Percentiles rank a stretch among this genome's conserved stretches.
Conservation (phyloP, 352 stramenopile genomes). For the Bremia lactucae region DNA sequence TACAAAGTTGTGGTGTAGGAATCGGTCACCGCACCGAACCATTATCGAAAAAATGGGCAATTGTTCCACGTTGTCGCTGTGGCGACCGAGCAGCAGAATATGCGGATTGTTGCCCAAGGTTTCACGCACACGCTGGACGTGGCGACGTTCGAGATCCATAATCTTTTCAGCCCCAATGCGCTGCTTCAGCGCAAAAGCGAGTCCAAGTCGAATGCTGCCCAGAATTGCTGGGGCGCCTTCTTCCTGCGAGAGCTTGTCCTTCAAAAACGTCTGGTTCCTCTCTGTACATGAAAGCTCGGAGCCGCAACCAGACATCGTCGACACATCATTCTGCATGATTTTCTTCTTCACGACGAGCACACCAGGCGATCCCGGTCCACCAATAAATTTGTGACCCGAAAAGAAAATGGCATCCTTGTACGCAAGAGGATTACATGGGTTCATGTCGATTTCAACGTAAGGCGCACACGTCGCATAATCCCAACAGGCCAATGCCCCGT, state of each 20-base stretch:
- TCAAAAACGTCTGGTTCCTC: slow-evolving; percentile 49
- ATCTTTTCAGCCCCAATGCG: slow-evolving; percentile 46
- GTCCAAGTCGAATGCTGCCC: slow-evolving; percentile 87
- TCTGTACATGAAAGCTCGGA: slow-evolving; percentile 55
- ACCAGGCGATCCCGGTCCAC: slow-evolving; percentile 86
- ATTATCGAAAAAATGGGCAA: slow-evolving; percentile 94
- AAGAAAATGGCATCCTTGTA: slow-evolving; percentile 94
- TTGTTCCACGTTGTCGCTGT: slow-evolving; percentile 26
- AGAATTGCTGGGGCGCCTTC: slow-evolving; percentile 94
- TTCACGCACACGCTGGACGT: slow-evolving; percentile 28
- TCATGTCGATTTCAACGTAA: slow-evolving; percentile 94
- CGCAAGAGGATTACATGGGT: slow-evolving; percentile 48
- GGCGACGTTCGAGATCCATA: slow-evolving; percentile 31
- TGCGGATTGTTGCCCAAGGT: slow-evolving; percentile 37
- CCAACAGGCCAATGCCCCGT: slow-evolving; percentile 89
- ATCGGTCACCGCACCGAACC: slow-evolving; percentile 81
- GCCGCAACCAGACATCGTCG: slow-evolving; percentile 40
- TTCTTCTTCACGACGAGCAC: slow-evolving; percentile 94
- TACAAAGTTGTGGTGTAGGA: slow-evolving; percentile 98
- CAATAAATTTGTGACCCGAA: slow-evolving; percentile 94
- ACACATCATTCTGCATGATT: slow-evolving; percentile 45
- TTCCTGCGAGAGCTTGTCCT: slow-evolving; percentile 80
- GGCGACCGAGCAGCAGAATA: slow-evolving; percentile 82
- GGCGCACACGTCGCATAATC: slow-evolving; percentile 93
- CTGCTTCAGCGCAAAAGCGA: slow-evolving; percentile 88